Evolutionary conservation across 495 filamentous ascomycete species (phyloP).

Genomic region (Podospora pseudocomata): DNA sequence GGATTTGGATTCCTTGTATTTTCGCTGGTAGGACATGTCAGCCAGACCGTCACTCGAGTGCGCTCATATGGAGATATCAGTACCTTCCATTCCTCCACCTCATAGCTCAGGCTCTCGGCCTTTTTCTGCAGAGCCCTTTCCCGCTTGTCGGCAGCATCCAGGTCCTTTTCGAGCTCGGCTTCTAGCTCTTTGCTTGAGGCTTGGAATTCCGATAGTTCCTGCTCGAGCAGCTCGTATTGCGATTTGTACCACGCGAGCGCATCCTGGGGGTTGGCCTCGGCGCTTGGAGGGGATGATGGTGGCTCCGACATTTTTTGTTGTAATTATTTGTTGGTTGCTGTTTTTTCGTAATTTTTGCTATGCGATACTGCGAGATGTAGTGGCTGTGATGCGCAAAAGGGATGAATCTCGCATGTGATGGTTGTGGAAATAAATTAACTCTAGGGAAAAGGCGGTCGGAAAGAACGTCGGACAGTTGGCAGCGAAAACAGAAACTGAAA

Average conservation of each 20-base stretch:
- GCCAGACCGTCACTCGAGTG: constrained; percentile 14
- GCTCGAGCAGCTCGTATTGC: constrained; percentile 90
- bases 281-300: constrained; percentile 59
- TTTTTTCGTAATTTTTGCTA: background rate
- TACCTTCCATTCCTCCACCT: constrained; percentile 99
- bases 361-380: constrained; percentile 11
- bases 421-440: background rate
- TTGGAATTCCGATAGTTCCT: constrained; percentile 92
- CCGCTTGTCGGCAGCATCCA: constrained; percentile 91
- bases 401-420: constrained; percentile 26
- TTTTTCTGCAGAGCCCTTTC: constrained; percentile 83
- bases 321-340: background rate
- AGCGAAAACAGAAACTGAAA: constrained; percentile 16
- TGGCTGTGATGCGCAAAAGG: constrained; percentile 12
- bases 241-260: constrained; percentile 89
- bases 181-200: constrained; percentile 90
- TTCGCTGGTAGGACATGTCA: constrained; percentile 57
- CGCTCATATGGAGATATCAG: constrained; percentile 20
- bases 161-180: constrained; percentile 90
- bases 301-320: constrained; percentile 54
- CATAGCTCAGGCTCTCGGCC: constrained; percentile 75
- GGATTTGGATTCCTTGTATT: constrained; percentile 90
- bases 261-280: constrained; percentile 58
- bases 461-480: constrained; percentile 20
- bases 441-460: constrained; percentile 7